These are phyloP conservation scores for Hypoxylon fuscum DNA, from an alignment of 495 filamentous ascomycete species.

Conservation along the genomic window DNA sequence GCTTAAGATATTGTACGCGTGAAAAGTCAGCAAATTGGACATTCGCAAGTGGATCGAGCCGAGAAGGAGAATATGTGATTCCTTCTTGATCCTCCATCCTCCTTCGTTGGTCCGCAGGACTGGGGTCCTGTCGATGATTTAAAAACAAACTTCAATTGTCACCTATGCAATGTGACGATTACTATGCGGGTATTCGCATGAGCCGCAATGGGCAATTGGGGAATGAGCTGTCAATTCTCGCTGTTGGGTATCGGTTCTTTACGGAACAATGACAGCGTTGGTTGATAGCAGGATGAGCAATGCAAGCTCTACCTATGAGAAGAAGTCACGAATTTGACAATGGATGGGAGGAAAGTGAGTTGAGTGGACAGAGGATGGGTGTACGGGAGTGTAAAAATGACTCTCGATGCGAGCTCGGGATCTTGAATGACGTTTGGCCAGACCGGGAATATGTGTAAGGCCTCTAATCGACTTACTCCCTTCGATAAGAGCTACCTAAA, in stretches of 20 bases:
- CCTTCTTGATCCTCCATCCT: slow-evolving; percentile 42
- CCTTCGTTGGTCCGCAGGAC: slow-evolving; percentile 13
- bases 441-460: slow-evolving; percentile 31
- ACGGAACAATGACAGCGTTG: slow-evolving; percentile 32
- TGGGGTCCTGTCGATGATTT: slow-evolving; percentile 18
- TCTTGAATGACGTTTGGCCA: slow-evolving; percentile 30
- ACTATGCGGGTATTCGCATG: slow-evolving; percentile 35
- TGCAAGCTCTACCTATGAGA: slow-evolving; percentile 39
- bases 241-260: slow-evolving; percentile 35
- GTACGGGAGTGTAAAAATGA: slow-evolving; percentile 35
- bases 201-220: slow-evolving; percentile 30
- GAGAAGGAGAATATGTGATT: slow-evolving; percentile 51
- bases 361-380: slow-evolving; percentile 34
- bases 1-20: slow-evolving; percentile 48
- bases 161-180: slow-evolving; percentile 34
- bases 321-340: slow-evolving; percentile 24
- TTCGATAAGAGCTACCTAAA: slow-evolving; percentile 41
- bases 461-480: slow-evolving; percentile 22
- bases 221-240: slow-evolving; percentile 26
- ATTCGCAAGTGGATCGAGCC: slow-evolving; percentile 46
- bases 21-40: slow-evolving; percentile 54
- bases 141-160: slow-evolving; percentile 17
- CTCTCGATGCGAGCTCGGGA: slow-evolving; percentile 39
- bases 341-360: slow-evolving; percentile 34
- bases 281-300: slow-evolving; percentile 27